Evolutionary conservation across 805 yeast genomes (phyloP).

Genomic region (Saccharomycopsis fibuligera): DNA sequence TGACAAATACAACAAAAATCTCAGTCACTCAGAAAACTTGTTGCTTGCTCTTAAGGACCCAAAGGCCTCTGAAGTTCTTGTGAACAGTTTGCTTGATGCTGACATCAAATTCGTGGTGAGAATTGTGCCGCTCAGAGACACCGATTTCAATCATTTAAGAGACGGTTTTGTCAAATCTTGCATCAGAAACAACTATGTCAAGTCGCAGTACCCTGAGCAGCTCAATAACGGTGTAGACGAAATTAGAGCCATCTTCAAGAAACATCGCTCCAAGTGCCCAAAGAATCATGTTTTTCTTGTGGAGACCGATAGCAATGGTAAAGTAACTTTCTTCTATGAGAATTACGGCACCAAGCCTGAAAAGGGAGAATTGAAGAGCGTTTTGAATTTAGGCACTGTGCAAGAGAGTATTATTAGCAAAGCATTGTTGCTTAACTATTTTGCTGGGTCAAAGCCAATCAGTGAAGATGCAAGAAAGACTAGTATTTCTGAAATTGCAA

Average conservation of each 20-base stretch:
- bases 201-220: slow-evolving; percentile 13
- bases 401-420: slow-evolving; percentile 45
- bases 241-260: slow-evolving; percentile 18
- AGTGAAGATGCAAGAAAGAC: slow-evolving; percentile 43
- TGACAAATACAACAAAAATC: slow-evolving; percentile 28
- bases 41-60: slow-evolving; percentile 43
- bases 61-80: slow-evolving; percentile 43
- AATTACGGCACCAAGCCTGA: slow-evolving; percentile 17
- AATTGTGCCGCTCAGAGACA: slow-evolving; percentile 81
- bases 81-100: slow-evolving; percentile 50
- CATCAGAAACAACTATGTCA: slow-evolving; percentile 17
- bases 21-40: slow-evolving; percentile 35
- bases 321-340: slow-evolving; percentile 25
- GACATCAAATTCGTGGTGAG: slow-evolving; percentile 63
- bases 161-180: slow-evolving; percentile 80
- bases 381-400: slow-evolving; percentile 42
- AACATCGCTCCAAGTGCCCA: slow-evolving; percentile 31
- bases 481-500: slow-evolving; percentile 32
- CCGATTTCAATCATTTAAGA: slow-evolving; percentile 82
- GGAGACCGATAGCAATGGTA: slow-evolving; percentile 31
- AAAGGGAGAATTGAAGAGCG: slow-evolving; percentile 20
- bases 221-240: slow-evolving; percentile 16
- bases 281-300: slow-evolving; percentile 43
- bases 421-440: slow-evolving; percentile 55
- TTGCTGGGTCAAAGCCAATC: slow-evolving; percentile 56